These are phyloP conservation scores for Kwoniella pini DNA, from an alignment of 768 basidiomycete genomes.

Conservation along the genomic window DNA sequence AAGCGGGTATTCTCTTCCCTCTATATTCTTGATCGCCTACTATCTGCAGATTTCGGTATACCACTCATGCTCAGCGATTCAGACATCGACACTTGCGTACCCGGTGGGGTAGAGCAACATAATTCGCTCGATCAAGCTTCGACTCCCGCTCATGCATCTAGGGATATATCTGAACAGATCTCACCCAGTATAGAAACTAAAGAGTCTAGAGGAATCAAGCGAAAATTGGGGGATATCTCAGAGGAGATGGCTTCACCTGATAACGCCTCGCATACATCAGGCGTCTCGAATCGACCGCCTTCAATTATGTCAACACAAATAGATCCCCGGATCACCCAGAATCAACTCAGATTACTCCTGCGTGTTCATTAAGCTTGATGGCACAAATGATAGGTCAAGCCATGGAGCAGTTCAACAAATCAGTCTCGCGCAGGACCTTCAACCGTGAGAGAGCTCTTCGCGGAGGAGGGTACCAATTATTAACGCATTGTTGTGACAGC, in stretches of 20 bases:
- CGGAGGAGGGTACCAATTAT: neutral
- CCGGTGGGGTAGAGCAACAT: constrained; percentile 25
- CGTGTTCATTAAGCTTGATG: constrained; percentile 10
- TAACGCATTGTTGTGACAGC: constrained; percentile 3
- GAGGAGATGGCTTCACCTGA: neutral
- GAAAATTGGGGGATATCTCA: neutral
- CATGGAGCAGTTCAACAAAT: constrained; percentile 37
- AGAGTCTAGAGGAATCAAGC: neutral
- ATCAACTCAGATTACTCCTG: neutral
- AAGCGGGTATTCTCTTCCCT: constrained; percentile 34
- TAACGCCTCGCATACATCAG: neutral
- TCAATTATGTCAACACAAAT: neutral
- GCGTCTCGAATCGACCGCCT: too few relatives aligned
- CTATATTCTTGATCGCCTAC: constrained; percentile 30
- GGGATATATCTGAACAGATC: too few relatives aligned
- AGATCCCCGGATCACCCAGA: neutral
- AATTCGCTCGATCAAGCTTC: neutral
- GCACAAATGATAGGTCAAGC: constrained; percentile 25
- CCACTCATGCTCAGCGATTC: constrained; percentile 33
- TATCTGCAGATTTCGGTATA: constrained; percentile 34
- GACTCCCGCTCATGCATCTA: too few relatives aligned
- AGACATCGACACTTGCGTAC: constrained; percentile 33
- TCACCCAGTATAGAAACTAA: neutral
- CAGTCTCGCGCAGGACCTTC: constrained; percentile 4
- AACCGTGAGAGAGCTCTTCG: neutral